Conservation (phyloP, 768 basidiomycete species). For the Kwoniella botswanensis region DNA sequence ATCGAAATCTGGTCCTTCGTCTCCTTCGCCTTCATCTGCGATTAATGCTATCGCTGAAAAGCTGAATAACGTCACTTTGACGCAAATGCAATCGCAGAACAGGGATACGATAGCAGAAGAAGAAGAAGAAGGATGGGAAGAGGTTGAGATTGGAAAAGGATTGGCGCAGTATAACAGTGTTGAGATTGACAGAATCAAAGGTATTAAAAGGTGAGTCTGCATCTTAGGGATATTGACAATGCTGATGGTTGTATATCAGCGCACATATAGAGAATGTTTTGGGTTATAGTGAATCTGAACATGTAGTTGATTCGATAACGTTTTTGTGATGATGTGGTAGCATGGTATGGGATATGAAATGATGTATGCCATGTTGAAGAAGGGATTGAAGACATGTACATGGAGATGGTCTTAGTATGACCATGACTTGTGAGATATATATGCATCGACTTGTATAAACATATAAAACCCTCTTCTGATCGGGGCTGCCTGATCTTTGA, state of each 20-base stretch:
- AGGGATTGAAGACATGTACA: too few relatives aligned
- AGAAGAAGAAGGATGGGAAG: slow-evolving; percentile 64
- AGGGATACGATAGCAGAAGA: neutral
- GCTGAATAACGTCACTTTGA: neutral
- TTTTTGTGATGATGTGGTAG: slow-evolving; percentile 59
- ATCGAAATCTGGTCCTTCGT: slow-evolving; percentile 60
- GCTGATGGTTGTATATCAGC: slow-evolving; percentile 61
- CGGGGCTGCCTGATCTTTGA: too few relatives aligned
- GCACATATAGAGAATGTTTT: slow-evolving; percentile 77
- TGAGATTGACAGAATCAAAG: slow-evolving; percentile 85
- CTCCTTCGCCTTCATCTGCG: slow-evolving; percentile 34
- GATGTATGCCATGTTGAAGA: neutral
- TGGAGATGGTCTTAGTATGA: too few relatives aligned
- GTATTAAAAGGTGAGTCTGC: slow-evolving; percentile 79
- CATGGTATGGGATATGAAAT: neutral
- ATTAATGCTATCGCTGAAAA: slow-evolving; percentile 33
- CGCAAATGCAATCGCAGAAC: too few relatives aligned
- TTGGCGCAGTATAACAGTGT: slow-evolving; percentile 94
- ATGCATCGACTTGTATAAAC: too few relatives aligned
- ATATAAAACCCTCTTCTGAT: too few relatives aligned
- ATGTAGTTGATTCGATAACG: slow-evolving; percentile 94
- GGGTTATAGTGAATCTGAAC: slow-evolving; percentile 94
- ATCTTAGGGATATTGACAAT: neutral
- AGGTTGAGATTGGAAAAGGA: slow-evolving; percentile 89
- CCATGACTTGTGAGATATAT: too few relatives aligned